Evolutionary conservation across 2,329 filamentous ascomycete genomes (phyloP).

Genomic region (Trichothecium sympodiale): DNA sequence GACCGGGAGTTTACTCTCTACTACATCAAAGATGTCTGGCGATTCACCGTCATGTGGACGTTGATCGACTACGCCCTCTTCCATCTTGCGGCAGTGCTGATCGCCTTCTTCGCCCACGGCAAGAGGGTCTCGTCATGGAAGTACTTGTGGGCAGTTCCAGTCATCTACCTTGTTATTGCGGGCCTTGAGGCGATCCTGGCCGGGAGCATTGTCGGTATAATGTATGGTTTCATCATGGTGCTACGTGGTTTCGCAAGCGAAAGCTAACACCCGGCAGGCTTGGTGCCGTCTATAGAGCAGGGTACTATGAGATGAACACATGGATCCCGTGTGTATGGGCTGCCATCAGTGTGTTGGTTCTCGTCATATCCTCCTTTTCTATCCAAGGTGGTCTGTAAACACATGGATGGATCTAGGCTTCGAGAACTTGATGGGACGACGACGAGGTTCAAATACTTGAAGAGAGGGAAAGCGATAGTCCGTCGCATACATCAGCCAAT

Average conservation of each 20-base stretch:
- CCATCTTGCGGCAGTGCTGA: constrained; percentile 59
- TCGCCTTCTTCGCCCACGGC: constrained; percentile 63
- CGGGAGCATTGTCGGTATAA: constrained; percentile 67
- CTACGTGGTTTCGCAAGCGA: background rate
- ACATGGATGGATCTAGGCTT: too few species aligned
- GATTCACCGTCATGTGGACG: constrained; percentile 81
- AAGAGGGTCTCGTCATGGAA: constrained; percentile 45
- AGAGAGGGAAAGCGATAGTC: too few species aligned
- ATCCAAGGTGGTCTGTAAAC: constrained; percentile 74
- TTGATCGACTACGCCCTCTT: constrained; percentile 66
- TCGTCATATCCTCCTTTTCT: constrained; percentile 84
- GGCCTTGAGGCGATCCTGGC: constrained; percentile 68
- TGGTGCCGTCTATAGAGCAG: constrained; percentile 69
- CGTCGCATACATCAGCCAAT: too few species aligned
- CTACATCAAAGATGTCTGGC: constrained; percentile 68
- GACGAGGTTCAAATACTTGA: too few species aligned
- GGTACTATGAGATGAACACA: constrained; percentile 83
- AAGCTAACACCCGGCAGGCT: constrained; percentile 35
- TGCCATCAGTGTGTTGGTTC: constrained; percentile 68
- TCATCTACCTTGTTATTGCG: constrained; percentile 60
- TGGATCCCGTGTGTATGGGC: constrained; percentile 91
- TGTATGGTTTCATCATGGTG: constrained; percentile 41
- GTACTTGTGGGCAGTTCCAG: constrained; percentile 59
- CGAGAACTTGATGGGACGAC: too few species aligned
- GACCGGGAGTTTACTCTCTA: constrained; percentile 51